phyloP scores from a whole-genome alignment of 495 filamentous ascomycete genomes.

The Annulohypoxylon maeteangense region DNA sequence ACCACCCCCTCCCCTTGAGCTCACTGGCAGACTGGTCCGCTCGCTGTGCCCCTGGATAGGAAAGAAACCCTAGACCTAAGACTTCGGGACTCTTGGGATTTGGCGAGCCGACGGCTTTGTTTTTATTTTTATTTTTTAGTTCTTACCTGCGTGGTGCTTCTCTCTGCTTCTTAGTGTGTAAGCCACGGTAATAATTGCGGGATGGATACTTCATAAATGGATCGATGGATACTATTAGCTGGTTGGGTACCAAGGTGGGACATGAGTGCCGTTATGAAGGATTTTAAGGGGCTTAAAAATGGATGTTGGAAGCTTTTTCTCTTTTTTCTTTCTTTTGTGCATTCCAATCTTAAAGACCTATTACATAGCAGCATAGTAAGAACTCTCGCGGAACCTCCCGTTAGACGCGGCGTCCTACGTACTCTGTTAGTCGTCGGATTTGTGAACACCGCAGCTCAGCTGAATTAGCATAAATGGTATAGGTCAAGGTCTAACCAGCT shows the following conservation, averaged over 20 bases:
- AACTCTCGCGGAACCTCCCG: slow-evolving; percentile 21
- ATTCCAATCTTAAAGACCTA: not conserved
- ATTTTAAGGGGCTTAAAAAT: slow-evolving; percentile 2
- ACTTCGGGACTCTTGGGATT: not conserved
- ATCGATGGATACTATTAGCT: not conserved
- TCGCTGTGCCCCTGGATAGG: not conserved
- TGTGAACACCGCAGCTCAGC: slow-evolving; percentile 9
- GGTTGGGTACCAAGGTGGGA: slow-evolving; percentile 6
- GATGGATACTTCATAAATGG: not conserved
- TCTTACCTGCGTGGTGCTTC: not conserved
- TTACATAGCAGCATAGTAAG: too few species aligned
- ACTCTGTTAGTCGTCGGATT: not conserved
- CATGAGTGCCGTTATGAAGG: slow-evolving; percentile 11
- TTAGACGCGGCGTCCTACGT: not conserved
- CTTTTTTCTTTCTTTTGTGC: not conserved
- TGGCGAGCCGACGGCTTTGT: not conserved
- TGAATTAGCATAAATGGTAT: slow-evolving; percentile 8
- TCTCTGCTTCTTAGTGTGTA: not conserved
- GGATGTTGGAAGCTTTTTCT: not conserved
- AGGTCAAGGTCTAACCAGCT: not conserved
- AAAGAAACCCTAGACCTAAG: not conserved
- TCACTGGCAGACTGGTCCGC: not conserved
- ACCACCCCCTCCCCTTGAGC: not conserved
- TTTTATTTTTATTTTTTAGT: not conserved
- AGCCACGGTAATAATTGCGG: slow-evolving; percentile 8